Percentiles rank a stretch among this genome's conserved stretches.
Conservation (phyloP, 1,284 basidiomycete species). For the Hemileia vastatrix region DNA sequence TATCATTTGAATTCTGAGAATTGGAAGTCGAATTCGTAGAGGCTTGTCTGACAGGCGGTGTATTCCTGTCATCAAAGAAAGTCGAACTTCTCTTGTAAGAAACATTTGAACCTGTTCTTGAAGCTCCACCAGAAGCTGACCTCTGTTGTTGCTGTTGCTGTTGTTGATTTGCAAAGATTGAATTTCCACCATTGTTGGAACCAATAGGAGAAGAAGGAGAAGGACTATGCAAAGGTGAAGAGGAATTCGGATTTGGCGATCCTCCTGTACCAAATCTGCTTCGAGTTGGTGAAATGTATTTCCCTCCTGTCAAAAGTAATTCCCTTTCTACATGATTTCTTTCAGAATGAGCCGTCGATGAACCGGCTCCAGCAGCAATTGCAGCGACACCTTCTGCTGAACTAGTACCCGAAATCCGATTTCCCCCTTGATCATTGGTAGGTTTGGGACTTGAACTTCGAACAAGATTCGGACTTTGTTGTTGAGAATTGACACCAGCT, state of each 20-base stretch:
- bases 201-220: too few species aligned
- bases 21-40: too few species aligned
- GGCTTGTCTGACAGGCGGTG: too few species aligned
- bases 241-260: too few species aligned
- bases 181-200: too few species aligned
- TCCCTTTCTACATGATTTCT: not conserved
- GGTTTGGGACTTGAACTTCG: not conserved
- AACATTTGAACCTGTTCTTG: too few species aligned
- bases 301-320: not conserved
- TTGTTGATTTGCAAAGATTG: too few species aligned
- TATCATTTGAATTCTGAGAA: not conserved
- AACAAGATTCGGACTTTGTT: not conserved
- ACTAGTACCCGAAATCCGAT: not conserved
- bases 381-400: not conserved
- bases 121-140: too few species aligned
- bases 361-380: not conserved
- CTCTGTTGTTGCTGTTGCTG: too few species aligned
- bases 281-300: not conserved
- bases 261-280: not conserved
- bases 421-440: not conserved
- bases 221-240: too few species aligned
- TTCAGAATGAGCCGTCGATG: not conserved
- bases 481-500: not conserved
- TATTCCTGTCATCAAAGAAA: too few species aligned
- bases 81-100: too few species aligned